Base-by-base conservation (phyloP, 495 filamentous ascomycete species). In the Podospora didyma region DNA sequence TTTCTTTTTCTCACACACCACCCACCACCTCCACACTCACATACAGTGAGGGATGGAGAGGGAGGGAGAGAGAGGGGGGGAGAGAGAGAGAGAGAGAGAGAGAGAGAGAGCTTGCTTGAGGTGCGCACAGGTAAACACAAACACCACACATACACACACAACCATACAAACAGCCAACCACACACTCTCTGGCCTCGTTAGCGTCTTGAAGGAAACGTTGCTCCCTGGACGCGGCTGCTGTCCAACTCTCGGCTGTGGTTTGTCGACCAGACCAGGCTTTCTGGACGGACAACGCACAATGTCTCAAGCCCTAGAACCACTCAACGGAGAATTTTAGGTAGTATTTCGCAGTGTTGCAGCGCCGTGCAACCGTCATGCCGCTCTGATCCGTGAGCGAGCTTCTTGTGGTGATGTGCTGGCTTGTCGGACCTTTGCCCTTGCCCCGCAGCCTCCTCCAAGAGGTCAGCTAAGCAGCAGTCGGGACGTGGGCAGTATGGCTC, bases 331-430 rank as follows among this genome's bases (percentile, higher is more conserved):
- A 58, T 53, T 17, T 37, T 63, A 59, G 58, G 31, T 58, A 50
- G 57, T 59, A 63, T 59, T 57, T 63, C 48, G 53, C 58, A 51
- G 54, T 67, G 66, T 58, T 69, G 68, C 64, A 67, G 63, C 64
- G 61, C 60, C 59, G 68, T 70, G 64, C 56, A 57, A 70, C 68
- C 64, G 59, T 64, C 69, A 65, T 63, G 64, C 64, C 64, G 63
- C 66, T 61, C 46, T 53, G 56, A 56, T 62, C 59, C 54, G 63
- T 45, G 49, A 49, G 46, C 12, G 39, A 34, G 17, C 52, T 34
- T 52, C 39, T 52, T 62, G 56, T 34, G 60, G 56, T 37, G 9
- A 16, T 37, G 34, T 42, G 56, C 52, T 59, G 49, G 53, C 56
- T 57, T 48, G 48, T 55, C 53, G 54, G 58, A 31, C 37, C 49